Base-by-base conservation (phyloP, 176 grass and related monocot genomes). In the Coix lacrymajobi region DNA sequence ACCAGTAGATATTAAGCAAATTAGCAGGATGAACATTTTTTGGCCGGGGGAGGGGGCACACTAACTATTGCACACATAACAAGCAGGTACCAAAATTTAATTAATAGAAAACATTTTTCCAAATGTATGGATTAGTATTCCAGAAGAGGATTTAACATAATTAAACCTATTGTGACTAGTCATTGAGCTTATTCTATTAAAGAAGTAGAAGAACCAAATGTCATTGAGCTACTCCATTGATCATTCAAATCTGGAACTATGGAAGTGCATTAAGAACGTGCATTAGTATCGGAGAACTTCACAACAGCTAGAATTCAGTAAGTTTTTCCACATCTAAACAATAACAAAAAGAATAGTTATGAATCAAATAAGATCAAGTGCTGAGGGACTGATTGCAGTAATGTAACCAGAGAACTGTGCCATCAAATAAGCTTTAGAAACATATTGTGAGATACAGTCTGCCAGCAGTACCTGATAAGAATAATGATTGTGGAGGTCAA, bases 401-500 rank as follows among this genome's bases (percentile, higher is more conserved):
- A 71, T 58, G 5, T 39, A 61, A 56, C n/a, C 34, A 68, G 20
- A 13, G 11, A 66, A 78, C 6, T 54, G 22, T 40, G 12, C 2
- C 30, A 56, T 22, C 28, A 85, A 49, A 51, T 65, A 79, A 75
- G 45, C 37, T n/a, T n/a, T n/a, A 71, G 51, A 34, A 78, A 62
- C n/a, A 7, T 86, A 79, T 74, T 79, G 33, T 39, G 70, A 65
- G 51, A 79, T 77, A 14, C 54, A 81, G 31, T 81, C 73, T 86
- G 73, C 26, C 60, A 91, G 77, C 38, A 71, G 88, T 73, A 99
- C 97, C 93, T 99, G 97, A 83, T 99, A 99, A 3, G 97, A 96
- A 84, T 99, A 99, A 96, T 99, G 97, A 66, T 91, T 99, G 64
- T 99, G 97, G 65, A 99, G 91, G 92, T 99, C 97, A 89, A 99